Evolutionary conservation across 495 filamentous ascomycete species (phyloP).

Genomic region (Aspergillus ellipticus): DNA sequence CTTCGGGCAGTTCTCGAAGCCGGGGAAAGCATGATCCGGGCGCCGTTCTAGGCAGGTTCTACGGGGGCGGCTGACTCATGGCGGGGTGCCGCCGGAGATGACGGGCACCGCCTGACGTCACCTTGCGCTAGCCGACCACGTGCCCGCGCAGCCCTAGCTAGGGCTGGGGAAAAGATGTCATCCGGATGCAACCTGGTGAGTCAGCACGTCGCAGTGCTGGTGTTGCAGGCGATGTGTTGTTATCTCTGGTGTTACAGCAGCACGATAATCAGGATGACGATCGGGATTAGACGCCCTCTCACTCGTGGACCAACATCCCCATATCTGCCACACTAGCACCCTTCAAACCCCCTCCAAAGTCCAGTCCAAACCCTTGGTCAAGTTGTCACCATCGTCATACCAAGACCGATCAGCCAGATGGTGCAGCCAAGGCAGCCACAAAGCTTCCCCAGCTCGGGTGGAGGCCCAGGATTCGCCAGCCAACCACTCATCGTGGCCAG

Average conservation of each 20-base stretch:
- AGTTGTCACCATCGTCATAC: conserved; percentile 1
- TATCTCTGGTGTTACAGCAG: too few species aligned
- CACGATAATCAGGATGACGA: too few species aligned
- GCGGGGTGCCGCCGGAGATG: not conserved
- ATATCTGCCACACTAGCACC: not conserved
- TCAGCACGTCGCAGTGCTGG: too few species aligned
- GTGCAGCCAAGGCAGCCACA: conserved; percentile 13
- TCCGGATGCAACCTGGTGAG: not conserved
- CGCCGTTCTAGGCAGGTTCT: not conserved
- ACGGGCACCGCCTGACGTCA: not conserved
- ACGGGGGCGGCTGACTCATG: not conserved
- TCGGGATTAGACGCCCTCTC: not conserved
- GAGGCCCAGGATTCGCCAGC: conserved; percentile 1
- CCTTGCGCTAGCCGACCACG: not conserved
- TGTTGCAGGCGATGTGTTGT: too few species aligned
- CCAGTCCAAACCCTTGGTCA: not conserved
- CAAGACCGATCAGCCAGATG: not conserved
- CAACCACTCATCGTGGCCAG: not conserved
- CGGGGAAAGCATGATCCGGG: not conserved
- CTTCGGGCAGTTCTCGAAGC: conserved; percentile 1
- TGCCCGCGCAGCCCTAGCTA: not conserved
- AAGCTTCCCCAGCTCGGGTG: conserved; percentile 15
- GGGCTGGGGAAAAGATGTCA: not conserved
- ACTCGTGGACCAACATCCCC: not conserved
- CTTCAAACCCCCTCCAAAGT: too few species aligned